Evolutionary conservation across 495 filamentous ascomycete species (phyloP), one percentile per base, ranked within the genome.

Genomic region (Tuber borchii): DNA sequence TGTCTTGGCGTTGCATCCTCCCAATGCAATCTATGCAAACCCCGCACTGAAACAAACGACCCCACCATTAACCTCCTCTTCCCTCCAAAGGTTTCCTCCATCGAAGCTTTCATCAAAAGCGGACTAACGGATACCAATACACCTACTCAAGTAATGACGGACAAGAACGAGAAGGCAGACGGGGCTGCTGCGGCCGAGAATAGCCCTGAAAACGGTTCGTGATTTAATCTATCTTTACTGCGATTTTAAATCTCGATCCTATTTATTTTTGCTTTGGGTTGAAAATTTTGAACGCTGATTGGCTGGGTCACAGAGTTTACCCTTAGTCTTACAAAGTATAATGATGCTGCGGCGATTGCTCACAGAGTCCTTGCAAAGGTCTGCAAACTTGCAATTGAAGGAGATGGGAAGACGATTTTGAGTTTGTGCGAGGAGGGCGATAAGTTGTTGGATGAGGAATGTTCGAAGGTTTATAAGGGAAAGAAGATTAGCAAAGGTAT

Each of bases 311-410:
- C 46, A 51, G 78, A 97, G 95, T 98, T 85, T 97, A 98, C 87
- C 89, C 93, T 76, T 82, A 97, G 94, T 79, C 88, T 99, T 79
- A 97, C 96, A 84, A 99, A 98, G 87, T 99, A 99, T 88, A 98
- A 97, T 88, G 93, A 91, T 78, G 96, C 95, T 56, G 95, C 93
- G 71, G 87, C 90, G 81, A 98, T 99, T 85, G 95, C 95, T 51
- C 93, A 97, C 84, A 95, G 93, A 86, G 94, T 96, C 76, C 90
- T 99, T 61, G 92, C 94, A 76, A 90, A 91, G 76, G 94, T 99
- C 76, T 87, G 87, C 65, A 87, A 93, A 89, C 89, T 90, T 86
- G 95, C 93, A 81, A 84, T 91, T 71, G 91, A 95, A 78, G 56
- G 56, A 31, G 77, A 79, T 0, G 95, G 93, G 81, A 91, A 90